Base-by-base conservation (phyloP, 495 filamentous ascomycete species). In the Letharia columbiana region DNA sequence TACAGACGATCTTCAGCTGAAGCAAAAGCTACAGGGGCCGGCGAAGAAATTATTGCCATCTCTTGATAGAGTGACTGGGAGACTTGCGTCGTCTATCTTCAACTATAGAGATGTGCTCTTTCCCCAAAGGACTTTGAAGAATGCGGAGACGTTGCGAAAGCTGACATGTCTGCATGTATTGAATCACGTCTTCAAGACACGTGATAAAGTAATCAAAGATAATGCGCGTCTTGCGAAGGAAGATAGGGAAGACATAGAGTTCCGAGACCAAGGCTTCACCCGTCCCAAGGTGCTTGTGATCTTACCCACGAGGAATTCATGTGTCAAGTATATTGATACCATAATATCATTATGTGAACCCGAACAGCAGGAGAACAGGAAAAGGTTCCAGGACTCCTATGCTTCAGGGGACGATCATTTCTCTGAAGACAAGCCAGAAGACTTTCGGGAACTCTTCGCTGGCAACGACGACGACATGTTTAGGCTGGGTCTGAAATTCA, bases 401-500 rank as follows among this genome's bases (percentile, higher is more conserved):
- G 80, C 86, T 9, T 77, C 86, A 31, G 80, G 83, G 28, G 84
- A 87, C 62, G 81, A 86, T n/a, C 73, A 79, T 40, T 57, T 57
- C 8, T 86, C 85, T 59, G 79, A 83, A 47, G 83, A 89, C 74
- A 92, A 91, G 74, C 88, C 92, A 1, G 87, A 86, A 6, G 94
- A 96, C 74, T 97, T 96, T 77, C 82, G 82, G 17, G 94, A 96
- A 61, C 82, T 98, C 4, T 98, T 98, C 69, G 86, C 82, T 58
- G 94, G 94, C 52, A 97, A 96, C 75, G 91, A 96, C 72, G 93
- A 98, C 69, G 94, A 98, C 77, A 91, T 93, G 83, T 98, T 97
- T 81, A 84, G 92, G 28, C 75, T 98, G 2, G 94, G 93, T 39
- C 70, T 98, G 65, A 97, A 97, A 74, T 96, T 98, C 73, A 97